Evolutionary conservation across 2,329 filamentous ascomycete species (phyloP).

Genomic region (Tolypocladium ovalisporum): DNA sequence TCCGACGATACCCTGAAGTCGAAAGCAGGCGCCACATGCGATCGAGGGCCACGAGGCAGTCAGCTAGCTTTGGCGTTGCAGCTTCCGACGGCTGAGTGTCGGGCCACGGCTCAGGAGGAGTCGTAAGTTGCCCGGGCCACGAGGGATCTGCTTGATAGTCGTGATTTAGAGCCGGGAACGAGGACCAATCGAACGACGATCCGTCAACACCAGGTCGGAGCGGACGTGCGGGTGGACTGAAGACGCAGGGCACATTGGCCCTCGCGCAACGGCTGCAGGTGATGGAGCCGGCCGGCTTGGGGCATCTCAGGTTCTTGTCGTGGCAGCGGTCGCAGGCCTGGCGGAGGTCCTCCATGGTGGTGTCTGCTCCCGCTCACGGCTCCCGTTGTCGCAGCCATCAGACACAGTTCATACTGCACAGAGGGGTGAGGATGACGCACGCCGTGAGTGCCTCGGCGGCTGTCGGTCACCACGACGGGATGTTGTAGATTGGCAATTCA

Average conservation of each 20-base stretch:
- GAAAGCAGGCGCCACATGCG: conserved; percentile 8
- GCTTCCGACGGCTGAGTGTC: neutral
- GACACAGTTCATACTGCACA: neutral
- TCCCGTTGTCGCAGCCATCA: neutral
- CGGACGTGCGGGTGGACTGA: conserved; percentile 25
- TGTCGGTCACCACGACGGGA: neutral
- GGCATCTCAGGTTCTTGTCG: conserved; percentile 34
- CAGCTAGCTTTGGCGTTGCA: conserved; percentile 8
- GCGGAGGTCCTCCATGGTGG: neutral
- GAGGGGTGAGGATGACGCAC: neutral
- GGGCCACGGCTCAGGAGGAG: neutral
- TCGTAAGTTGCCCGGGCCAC: neutral
- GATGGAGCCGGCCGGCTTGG: conserved; percentile 22
- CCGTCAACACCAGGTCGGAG: conserved; percentile 2
- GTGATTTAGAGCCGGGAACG: conserved; percentile 5
- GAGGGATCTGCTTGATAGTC: neutral
- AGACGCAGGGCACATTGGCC: conserved; percentile 27
- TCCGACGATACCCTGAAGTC: neutral
- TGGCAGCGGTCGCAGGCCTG: conserved; percentile 34
- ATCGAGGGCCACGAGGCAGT: conserved; percentile 12
- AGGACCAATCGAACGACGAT: conserved; percentile 12
- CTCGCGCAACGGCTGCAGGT: conserved; percentile 30
- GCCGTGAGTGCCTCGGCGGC: neutral
- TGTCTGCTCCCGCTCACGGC: no score
- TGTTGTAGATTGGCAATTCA: neutral